A percentile compares a stretch with the other conserved stretches of the same genome.
Conservation (phyloP, 1,284 basidiomycete genomes). For the Austroboletus niveus region DNA sequence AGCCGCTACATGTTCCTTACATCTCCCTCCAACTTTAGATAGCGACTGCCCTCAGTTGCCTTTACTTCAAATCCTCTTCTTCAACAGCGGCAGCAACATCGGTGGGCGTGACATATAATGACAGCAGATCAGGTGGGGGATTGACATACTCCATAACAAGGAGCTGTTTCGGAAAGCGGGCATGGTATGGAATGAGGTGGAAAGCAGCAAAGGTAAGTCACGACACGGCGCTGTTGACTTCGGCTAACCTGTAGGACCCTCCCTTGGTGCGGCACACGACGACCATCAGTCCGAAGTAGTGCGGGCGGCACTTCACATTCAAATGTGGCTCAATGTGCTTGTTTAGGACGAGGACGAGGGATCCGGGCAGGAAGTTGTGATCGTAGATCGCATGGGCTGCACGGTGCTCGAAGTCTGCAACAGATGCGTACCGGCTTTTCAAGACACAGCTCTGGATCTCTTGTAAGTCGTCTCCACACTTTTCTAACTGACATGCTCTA, state of each 20-base stretch:
- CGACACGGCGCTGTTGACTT: constrained; percentile 29
- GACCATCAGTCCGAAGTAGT: constrained; percentile 33
- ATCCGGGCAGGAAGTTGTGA: constrained; percentile 20
- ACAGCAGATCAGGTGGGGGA: neutral
- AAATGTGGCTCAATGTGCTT: constrained; percentile 23
- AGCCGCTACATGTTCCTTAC: neutral
- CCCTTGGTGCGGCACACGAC: constrained; percentile 20
- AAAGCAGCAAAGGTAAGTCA: constrained; percentile 14
- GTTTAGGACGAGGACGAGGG: constrained; percentile 30
- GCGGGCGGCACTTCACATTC: constrained; percentile 26
- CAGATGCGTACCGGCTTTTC: constrained; percentile 17
- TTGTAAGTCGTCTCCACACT: neutral
- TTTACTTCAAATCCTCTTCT: neutral
- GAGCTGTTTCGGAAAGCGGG: neutral
- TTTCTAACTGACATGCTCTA: neutral
- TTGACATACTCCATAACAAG: neutral
- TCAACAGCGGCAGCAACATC: too few species aligned
- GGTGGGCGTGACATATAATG: neutral
- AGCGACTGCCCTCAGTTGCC: neutral
- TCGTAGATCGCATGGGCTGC: constrained; percentile 17
- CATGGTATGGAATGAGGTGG: constrained; percentile 19
- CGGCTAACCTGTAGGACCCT: constrained; percentile 33
- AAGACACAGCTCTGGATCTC: constrained; percentile 15
- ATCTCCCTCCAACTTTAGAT: neutral
- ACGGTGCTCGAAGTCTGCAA: constrained; percentile 9